Evolutionary conservation across 208 protist species (phyloP).

Genomic region (Crithidia mellificae): DNA sequence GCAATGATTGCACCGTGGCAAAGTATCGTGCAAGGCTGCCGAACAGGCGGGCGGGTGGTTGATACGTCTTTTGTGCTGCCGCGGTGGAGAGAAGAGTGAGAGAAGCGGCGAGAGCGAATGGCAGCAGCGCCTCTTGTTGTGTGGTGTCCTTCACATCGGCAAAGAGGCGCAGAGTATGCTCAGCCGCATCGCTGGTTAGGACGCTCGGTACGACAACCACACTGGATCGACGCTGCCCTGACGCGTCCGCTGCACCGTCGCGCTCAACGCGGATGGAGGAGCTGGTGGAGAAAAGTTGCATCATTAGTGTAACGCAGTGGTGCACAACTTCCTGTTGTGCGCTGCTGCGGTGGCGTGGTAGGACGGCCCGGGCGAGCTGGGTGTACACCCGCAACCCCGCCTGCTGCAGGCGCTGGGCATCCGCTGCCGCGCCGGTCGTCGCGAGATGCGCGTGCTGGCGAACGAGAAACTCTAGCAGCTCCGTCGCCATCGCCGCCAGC

Average conservation of each 20-base stretch:
- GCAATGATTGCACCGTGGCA: slow-evolving; percentile 18
- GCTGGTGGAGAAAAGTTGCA: slow-evolving; percentile 17
- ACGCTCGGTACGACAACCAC: slow-evolving; percentile 13
- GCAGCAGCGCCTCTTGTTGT: slow-evolving; percentile 22
- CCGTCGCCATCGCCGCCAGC: slow-evolving; percentile 38
- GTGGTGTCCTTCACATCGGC: slow-evolving; percentile 9
- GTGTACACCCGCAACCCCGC: slow-evolving; percentile 23
- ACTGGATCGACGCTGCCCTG: background rate
- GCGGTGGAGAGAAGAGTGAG: slow-evolving; percentile 25
- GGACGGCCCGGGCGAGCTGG: slow-evolving; percentile 15
- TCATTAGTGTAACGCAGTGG: slow-evolving; percentile 14
- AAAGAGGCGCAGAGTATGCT: slow-evolving; percentile 30
- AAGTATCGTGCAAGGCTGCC: slow-evolving; percentile 16
- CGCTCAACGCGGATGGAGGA: background rate
- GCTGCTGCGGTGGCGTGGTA: slow-evolving; percentile 9
- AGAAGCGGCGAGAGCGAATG: slow-evolving; percentile 35
- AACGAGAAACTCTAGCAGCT: slow-evolving; percentile 39
- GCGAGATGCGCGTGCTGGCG: slow-evolving; percentile 13
- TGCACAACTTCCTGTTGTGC: slow-evolving; percentile 23
- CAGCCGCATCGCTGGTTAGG: slow-evolving; percentile 17
- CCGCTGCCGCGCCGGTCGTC: background rate
- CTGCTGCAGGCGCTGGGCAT: slow-evolving; percentile 9
- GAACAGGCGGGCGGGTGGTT: slow-evolving; percentile 1
- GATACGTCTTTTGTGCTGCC: slow-evolving; percentile 8
- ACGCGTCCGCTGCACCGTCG: background rate